phyloP scores from a whole-genome alignment of 1,284 basidiomycete species.

The Sanghuangporus baumii region DNA sequence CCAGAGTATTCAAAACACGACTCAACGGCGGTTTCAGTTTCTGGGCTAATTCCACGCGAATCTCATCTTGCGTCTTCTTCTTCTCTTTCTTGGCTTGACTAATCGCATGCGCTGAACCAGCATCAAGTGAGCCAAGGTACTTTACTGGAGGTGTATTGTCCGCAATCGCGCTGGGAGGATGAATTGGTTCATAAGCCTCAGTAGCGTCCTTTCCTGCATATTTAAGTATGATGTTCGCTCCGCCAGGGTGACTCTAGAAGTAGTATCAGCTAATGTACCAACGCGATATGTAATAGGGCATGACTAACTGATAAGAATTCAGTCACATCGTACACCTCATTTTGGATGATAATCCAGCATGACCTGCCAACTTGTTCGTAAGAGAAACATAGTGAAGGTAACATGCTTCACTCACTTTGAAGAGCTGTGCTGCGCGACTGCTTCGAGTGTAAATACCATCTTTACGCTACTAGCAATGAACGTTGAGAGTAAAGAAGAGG shows the following conservation, averaged over 20 bases:
- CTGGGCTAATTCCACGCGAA: constrained; percentile 58
- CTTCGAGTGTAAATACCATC: constrained; percentile 30
- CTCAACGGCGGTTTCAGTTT: constrained; percentile 58
- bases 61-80: constrained; percentile 63
- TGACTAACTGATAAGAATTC: constrained; percentile 65
- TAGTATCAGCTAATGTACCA: not conserved
- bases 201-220: constrained; percentile 81
- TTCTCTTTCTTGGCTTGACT: constrained; percentile 35
- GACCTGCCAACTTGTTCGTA: constrained; percentile 28
- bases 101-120: constrained; percentile 41
- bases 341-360: constrained; percentile 87
- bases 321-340: constrained; percentile 79
- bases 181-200: constrained; percentile 64
- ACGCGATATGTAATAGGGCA: not conserved
- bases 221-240: constrained; percentile 68
- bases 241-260: constrained; percentile 75
- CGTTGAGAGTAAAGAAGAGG: not conserved
- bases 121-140: constrained; percentile 67
- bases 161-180: constrained; percentile 65
- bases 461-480: not conserved
- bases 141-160: constrained; percentile 61
- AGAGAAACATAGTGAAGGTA: not conserved
- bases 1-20: constrained; percentile 61
- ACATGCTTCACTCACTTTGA: constrained; percentile 33
- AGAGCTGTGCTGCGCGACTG: constrained; percentile 50